These are phyloP conservation scores for Malania oleifera DNA, from an alignment of 164 flowering plant species.

Conservation along the genomic window DNA sequence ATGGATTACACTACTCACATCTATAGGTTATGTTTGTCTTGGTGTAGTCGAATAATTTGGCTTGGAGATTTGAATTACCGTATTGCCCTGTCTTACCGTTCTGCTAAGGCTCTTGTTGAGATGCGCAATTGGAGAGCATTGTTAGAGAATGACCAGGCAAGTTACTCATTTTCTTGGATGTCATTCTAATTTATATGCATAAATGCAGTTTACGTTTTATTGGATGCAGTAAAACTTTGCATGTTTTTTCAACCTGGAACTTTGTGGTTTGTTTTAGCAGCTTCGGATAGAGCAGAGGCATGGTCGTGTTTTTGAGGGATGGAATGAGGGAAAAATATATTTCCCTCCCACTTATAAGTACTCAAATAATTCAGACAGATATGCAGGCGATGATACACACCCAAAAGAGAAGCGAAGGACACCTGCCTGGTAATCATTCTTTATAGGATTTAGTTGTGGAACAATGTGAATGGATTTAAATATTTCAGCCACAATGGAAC, in stretches of 20 bases:
- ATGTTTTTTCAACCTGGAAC: constrained; percentile 9
- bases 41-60: constrained; percentile 85
- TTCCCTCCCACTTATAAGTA: constrained; percentile 79
- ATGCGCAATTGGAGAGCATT: constrained; percentile 92
- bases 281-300: constrained; percentile 52
- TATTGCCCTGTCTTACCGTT: constrained; percentile 82
- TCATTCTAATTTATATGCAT: too few species aligned
- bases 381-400: constrained; percentile 56
- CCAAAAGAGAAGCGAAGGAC: constrained; percentile 83
- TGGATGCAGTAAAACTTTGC: not conserved
- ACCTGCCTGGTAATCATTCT: constrained; percentile 71
- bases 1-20: not conserved
- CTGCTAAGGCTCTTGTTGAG: constrained; percentile 93
- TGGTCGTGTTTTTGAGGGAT: constrained; percentile 61
- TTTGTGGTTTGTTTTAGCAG: constrained; percentile 26
- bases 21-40: constrained; percentile 2
- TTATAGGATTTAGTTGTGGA: not conserved
- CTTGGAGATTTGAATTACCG: constrained; percentile 96
- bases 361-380: constrained; percentile 62
- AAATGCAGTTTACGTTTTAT: too few species aligned
- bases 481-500: not conserved
- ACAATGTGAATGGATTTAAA: not conserved
- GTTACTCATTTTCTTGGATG: too few species aligned
- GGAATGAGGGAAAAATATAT: constrained; percentile 66
- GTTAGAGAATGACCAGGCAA: constrained; percentile 91